phyloP scores from a whole-genome alignment of 2,329 filamentous ascomycete species.

The Triangularia setosa region DNA sequence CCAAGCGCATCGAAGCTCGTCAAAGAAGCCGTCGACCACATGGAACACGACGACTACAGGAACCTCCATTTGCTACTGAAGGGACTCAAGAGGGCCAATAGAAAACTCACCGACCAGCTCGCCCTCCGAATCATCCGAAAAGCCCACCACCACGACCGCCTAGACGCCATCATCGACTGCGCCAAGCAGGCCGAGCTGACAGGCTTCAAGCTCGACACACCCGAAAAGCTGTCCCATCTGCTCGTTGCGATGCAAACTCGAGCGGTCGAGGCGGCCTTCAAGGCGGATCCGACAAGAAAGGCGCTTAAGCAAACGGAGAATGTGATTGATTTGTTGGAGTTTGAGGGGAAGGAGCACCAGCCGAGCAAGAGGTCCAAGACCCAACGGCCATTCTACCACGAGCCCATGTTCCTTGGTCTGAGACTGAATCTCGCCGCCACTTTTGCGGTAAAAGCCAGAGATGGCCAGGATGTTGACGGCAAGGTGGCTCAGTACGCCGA shows the following conservation, averaged over 20 bases:
- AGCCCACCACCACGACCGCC: conserved; percentile 38
- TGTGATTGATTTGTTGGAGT: conserved; percentile 47
- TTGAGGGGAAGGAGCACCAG: conserved; percentile 36
- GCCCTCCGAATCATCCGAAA: conserved; percentile 40
- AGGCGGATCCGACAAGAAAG: conserved; percentile 35
- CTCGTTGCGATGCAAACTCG: conserved; percentile 39
- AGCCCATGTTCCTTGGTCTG: conserved; percentile 42
- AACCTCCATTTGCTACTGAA: conserved; percentile 52
- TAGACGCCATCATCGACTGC: conserved; percentile 48
- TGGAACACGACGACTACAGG: conserved; percentile 47
- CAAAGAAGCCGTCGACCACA: conserved; percentile 38
- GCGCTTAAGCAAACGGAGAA: conserved; percentile 44
- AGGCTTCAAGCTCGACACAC: conserved; percentile 39
- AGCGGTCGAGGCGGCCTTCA: conserved; percentile 38
- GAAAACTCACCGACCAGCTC: conserved; percentile 34
- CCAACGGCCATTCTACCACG: conserved; percentile 34
- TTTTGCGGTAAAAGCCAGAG: conserved; percentile 34
- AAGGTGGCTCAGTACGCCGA: conserved; percentile 37
- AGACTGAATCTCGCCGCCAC: conserved; percentile 42
- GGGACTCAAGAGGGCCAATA: conserved; percentile 41
- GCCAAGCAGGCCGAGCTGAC: conserved; percentile 45
- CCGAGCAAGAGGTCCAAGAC: conserved; percentile 14
- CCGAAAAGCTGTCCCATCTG: conserved; percentile 40
- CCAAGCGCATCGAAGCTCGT: conserved; percentile 41
- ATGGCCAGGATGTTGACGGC: conserved; percentile 30